Percentiles rank a stretch among this genome's conserved stretches.
phyloP scores from a whole-genome alignment of 148 eudicot genomes.

The Polygonum maritimum region DNA sequence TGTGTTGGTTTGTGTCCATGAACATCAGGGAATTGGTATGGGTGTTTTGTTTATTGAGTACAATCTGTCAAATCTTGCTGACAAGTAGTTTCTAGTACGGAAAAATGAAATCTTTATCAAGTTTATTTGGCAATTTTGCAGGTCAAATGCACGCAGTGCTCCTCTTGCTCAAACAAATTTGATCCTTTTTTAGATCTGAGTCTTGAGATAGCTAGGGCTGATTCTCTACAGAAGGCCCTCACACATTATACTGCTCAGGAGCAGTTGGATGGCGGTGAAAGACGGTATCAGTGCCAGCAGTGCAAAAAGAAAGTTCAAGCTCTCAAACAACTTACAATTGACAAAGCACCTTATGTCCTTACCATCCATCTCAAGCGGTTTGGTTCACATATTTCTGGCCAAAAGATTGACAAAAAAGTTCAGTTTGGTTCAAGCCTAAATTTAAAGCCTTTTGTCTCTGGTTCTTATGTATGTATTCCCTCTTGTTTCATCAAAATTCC shows the following conservation, averaged over 20 bases:
- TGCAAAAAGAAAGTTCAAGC: conserved; percentile 95
- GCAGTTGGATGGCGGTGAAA: conserved; percentile 86
- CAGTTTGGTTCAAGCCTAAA: conserved; percentile 67
- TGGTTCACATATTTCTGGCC: conserved; percentile 52
- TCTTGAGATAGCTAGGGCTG: conserved; percentile 78
- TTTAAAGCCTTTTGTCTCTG: conserved; percentile 73
- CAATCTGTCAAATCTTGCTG: neutral
- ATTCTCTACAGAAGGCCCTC: conserved; percentile 66
- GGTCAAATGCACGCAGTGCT: conserved; percentile 93
- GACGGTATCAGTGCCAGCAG: conserved; percentile 70
- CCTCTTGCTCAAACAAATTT: conserved; percentile 67
- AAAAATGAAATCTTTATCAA: neutral
- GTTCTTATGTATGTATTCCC: conserved; percentile 56
- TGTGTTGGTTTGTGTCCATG: neutral
- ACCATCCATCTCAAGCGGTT: conserved; percentile 85
- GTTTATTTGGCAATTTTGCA: conserved; percentile 17
- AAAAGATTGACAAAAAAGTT: conserved; percentile 74
- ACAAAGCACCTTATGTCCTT: conserved; percentile 80
- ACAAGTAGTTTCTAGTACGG: neutral
- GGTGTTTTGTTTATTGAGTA: neutral
- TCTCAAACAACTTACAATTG: conserved; percentile 70
- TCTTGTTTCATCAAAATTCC: neutral
- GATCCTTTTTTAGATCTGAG: conserved; percentile 92
- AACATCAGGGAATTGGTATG: neutral
- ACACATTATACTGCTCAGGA: conserved; percentile 67